A percentile compares a stretch with the other conserved stretches of the same genome.
These are phyloP conservation scores for Candida sp. DNA, from an alignment of 1,139 yeast species.

Conservation along the genomic window DNA sequence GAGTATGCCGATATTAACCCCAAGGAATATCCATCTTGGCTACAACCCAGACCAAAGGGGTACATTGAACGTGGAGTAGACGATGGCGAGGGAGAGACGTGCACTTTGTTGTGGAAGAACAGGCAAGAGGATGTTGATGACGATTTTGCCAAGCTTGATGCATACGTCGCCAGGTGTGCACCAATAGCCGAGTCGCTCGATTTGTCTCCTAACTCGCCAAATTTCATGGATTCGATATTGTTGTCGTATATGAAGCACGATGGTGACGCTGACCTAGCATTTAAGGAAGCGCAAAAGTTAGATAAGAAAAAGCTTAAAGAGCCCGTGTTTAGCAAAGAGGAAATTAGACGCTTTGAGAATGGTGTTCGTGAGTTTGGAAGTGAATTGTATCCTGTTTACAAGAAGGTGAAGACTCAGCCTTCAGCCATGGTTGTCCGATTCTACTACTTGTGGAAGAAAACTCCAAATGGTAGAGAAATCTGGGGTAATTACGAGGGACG, in stretches of 20 bases:
- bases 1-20: conserved; percentile 45
- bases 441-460: conserved; percentile 92
- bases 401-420: conserved; percentile 71
- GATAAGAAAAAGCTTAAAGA: conserved; percentile 68
- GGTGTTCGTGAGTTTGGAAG: conserved; percentile 80
- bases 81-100: conserved; percentile 56
- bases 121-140: conserved; percentile 36
- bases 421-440: conserved; percentile 81
- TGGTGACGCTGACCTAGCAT: conserved; percentile 55
- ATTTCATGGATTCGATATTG: conserved; percentile 77
- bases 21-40: conserved; percentile 69
- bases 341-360: conserved; percentile 70
- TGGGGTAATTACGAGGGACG: conserved; percentile 90
- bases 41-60: conserved; percentile 79
- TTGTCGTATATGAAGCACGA: conserved; percentile 53
- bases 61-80: conserved; percentile 88
- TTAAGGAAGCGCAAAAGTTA: conserved; percentile 38
- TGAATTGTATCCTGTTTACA: conserved; percentile 75
- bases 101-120: conserved; percentile 70
- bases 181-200: conserved; percentile 58
- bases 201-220: conserved; percentile 61
- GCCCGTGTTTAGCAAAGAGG: conserved; percentile 73
- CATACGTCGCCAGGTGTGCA: conserved; percentile 57
- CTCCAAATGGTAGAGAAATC: conserved; percentile 69
- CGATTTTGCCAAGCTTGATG: conserved; percentile 46